Evolutionary conservation across 495 filamentous ascomycete species (phyloP).

Genomic region (Neurospora terricola): DNA sequence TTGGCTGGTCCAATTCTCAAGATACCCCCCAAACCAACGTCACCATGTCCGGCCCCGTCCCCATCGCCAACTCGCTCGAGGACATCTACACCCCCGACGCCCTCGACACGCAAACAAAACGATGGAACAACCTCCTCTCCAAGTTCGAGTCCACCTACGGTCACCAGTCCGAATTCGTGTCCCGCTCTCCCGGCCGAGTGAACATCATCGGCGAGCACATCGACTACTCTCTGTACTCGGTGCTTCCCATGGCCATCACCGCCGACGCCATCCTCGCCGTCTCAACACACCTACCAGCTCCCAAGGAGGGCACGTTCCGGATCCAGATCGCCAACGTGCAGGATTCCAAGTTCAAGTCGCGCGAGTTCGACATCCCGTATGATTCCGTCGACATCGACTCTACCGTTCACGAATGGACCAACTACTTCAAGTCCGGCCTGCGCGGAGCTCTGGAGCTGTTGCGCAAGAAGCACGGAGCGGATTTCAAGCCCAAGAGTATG

Average conservation of each 20-base stretch:
- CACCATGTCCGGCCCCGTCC: slow-evolving; percentile 49
- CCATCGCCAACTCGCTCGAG: slow-evolving; percentile 46
- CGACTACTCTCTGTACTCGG: slow-evolving; percentile 94
- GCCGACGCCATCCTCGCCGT: slow-evolving; percentile 87
- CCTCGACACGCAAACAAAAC: slow-evolving; percentile 41
- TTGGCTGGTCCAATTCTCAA: background rate
- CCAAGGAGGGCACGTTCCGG: slow-evolving; percentile 26
- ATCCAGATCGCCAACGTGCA: slow-evolving; percentile 68
- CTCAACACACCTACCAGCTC: slow-evolving; percentile 41
- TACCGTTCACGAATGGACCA: slow-evolving; percentile 85
- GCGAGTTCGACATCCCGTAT: slow-evolving; percentile 62
- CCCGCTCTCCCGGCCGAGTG: slow-evolving; percentile 85
- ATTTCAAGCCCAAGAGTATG: slow-evolving; percentile 66
- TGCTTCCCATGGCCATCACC: slow-evolving; percentile 88
- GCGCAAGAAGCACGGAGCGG: slow-evolving; percentile 49
- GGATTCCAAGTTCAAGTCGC: slow-evolving; percentile 61
- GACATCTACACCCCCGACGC: slow-evolving; percentile 62
- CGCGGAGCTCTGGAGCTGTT: slow-evolving; percentile 72
- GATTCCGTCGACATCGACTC: slow-evolving; percentile 70
- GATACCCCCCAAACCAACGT: background rate
- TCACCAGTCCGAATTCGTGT: slow-evolving; percentile 65
- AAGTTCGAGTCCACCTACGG: slow-evolving; percentile 68
- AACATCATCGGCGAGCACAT: slow-evolving; percentile 99
- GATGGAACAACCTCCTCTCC: slow-evolving; percentile 64
- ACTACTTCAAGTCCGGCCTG: slow-evolving; percentile 93